phyloP scores from a whole-genome alignment of 225 moss, liverwort and hornwort species.

The Neckera pumila region DNA sequence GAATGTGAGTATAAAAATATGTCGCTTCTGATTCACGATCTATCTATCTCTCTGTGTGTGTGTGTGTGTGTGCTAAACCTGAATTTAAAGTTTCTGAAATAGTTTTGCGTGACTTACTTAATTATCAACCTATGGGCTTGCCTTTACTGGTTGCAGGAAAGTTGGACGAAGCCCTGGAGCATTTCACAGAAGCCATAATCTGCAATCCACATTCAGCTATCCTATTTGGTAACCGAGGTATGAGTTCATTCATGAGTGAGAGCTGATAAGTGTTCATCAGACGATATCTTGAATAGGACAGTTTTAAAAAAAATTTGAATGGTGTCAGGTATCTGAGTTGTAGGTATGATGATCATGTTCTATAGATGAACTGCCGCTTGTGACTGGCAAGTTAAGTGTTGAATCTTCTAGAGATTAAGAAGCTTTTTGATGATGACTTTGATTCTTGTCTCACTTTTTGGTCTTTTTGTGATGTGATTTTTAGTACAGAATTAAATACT shows the following conservation, averaged over 20 bases:
- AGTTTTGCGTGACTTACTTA: background rate
- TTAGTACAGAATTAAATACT: background rate
- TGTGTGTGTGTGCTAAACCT: background rate
- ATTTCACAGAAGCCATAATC: slow-evolving; percentile 78
- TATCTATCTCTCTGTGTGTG: background rate
- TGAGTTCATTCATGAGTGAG: background rate
- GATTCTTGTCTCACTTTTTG: background rate
- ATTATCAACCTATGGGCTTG: background rate
- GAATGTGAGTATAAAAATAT: background rate
- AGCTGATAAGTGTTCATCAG: background rate
- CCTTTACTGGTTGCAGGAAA: slow-evolving; percentile 35
- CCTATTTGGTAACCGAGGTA: slow-evolving; percentile 85
- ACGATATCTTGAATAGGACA: background rate
- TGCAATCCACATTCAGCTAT: slow-evolving; percentile 79
- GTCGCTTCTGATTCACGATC: background rate
- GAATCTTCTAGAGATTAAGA: background rate
- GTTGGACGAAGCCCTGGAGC: slow-evolving; percentile 46
- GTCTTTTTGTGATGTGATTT: background rate
- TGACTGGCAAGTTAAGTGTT: background rate
- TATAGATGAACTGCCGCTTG: background rate
- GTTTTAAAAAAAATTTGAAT: no score
- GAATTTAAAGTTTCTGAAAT: background rate
- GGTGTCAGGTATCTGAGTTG: background rate
- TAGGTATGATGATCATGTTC: background rate
- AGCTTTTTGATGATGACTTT: background rate